phyloP scores from a whole-genome alignment of 306 rosid genomes.

The Notholithocarpus densiflorus region DNA sequence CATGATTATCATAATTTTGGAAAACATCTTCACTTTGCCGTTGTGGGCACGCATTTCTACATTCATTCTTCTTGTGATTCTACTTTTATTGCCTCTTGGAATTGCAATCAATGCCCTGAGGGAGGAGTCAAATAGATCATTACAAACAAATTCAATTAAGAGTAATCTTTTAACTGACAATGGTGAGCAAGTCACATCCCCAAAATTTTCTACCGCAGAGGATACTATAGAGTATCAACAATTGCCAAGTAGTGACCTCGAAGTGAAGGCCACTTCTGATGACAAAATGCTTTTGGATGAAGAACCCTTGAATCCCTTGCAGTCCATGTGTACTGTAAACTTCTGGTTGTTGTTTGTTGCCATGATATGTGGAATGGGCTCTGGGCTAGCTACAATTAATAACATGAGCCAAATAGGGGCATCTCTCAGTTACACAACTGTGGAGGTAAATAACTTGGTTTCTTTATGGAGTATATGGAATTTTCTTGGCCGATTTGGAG shows the following conservation, averaged over 20 bases:
- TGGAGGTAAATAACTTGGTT: constrained; percentile 59
- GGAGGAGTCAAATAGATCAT: constrained; percentile 30
- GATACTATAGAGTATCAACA: constrained; percentile 38
- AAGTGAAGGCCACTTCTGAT: constrained; percentile 21
- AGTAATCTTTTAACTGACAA: constrained; percentile 18
- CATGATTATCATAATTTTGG: constrained; percentile 55
- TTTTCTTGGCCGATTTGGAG: constrained; percentile 89
- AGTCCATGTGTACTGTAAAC: constrained; percentile 54
- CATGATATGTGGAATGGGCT: constrained; percentile 87
- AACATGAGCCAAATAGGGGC: constrained; percentile 91
- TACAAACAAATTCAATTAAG: constrained; percentile 15
- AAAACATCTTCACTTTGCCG: constrained; percentile 43
- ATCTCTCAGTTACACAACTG: constrained; percentile 68
- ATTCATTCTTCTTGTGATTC: constrained; percentile 46
- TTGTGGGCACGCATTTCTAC: constrained; percentile 41
- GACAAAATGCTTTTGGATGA: constrained; percentile 24
- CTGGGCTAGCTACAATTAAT: constrained; percentile 77
- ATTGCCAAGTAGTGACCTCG: constrained; percentile 42
- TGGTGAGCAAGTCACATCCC: constrained; percentile 12
- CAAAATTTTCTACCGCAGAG: constrained; percentile 16
- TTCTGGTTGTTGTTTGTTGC: constrained; percentile 82
- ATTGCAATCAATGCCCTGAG: constrained; percentile 55
- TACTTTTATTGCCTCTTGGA: constrained; percentile 59
- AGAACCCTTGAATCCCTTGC: constrained; percentile 47
- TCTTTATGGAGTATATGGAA: constrained; percentile 97